phyloP scores from a whole-genome alignment of 148 eudicot genomes.

The Camellia sinensis region DNA sequence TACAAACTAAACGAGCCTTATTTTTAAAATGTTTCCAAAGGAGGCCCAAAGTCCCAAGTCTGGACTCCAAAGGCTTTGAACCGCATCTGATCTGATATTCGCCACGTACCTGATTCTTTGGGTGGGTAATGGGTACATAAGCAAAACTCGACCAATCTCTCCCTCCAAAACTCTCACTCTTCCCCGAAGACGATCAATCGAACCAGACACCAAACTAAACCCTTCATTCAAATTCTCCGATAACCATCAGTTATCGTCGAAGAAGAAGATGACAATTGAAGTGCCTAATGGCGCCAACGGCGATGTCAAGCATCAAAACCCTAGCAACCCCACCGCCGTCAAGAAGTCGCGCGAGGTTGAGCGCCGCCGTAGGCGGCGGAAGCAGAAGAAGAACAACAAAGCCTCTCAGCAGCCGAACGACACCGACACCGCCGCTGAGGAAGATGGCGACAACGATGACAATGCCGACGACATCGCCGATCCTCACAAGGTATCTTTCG shows the following conservation, averaged over 20 bases:
- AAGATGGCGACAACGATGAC: conserved; percentile 26
- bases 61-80: too few species aligned
- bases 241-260: not conserved
- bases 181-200: not conserved
- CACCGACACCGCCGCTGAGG: conserved; percentile 30
- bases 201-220: not conserved
- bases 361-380: conserved; percentile 73
- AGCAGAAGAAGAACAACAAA: conserved; percentile 78
- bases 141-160: too few species aligned
- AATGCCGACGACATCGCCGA: conserved; percentile 42
- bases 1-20: too few species aligned
- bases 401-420: conserved; percentile 20
- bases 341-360: conserved; percentile 66
- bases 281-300: conserved; percentile 44
- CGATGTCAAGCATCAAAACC: conserved; percentile 39
- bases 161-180: too few species aligned
- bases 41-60: too few species aligned
- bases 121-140: too few species aligned
- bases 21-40: too few species aligned
- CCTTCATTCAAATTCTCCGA: not conserved
- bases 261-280: conserved; percentile 43
- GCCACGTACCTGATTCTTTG: too few species aligned
- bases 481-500: conserved; percentile 35
- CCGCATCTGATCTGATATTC: too few species aligned
- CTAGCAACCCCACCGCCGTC: conserved; percentile 28